Evolutionary conservation across 495 filamentous ascomycete species (phyloP).

Genomic region (Pyronema domesticum): DNA sequence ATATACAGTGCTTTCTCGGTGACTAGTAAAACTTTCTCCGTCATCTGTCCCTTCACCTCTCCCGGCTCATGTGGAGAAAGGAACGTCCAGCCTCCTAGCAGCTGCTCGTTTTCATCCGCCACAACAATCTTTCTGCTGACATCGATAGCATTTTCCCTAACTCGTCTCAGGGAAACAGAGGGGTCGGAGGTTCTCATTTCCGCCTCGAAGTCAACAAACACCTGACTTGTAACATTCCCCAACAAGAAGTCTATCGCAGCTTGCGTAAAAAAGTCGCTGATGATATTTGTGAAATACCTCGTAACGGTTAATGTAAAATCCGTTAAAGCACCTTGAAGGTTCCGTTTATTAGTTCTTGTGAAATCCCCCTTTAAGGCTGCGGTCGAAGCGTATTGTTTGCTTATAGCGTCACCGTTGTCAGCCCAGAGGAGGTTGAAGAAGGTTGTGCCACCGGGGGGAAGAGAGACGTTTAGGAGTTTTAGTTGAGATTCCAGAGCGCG

Average conservation of each 20-base stretch:
- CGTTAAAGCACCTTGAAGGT: slow-evolving; percentile 82
- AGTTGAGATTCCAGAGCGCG: slow-evolving; percentile 61
- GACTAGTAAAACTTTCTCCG: slow-evolving; percentile 69
- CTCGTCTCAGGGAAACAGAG: slow-evolving; percentile 60
- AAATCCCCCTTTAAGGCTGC: slow-evolving; percentile 91
- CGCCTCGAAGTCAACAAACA: slow-evolving; percentile 82
- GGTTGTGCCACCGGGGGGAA: slow-evolving; percentile 54
- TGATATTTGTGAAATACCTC: slow-evolving; percentile 60
- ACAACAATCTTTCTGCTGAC: slow-evolving; percentile 67
- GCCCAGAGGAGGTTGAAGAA: slow-evolving; percentile 97
- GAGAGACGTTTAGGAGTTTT: slow-evolving; percentile 50
- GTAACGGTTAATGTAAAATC: slow-evolving; percentile 79
- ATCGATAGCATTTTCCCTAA: slow-evolving; percentile 79
- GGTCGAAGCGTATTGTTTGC: slow-evolving; percentile 65
- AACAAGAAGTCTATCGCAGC: slow-evolving; percentile 87
- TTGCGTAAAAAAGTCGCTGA: slow-evolving; percentile 92
- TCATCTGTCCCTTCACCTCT: slow-evolving; percentile 49
- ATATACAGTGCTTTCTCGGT: slow-evolving; percentile 72
- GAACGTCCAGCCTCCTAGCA: slow-evolving; percentile 72
- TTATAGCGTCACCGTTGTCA: slow-evolving; percentile 71
- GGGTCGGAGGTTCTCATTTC: slow-evolving; percentile 78
- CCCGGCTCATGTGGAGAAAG: slow-evolving; percentile 38
- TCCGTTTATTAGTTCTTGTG: slow-evolving; percentile 72
- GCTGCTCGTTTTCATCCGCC: slow-evolving; percentile 62
- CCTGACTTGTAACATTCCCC: slow-evolving; percentile 60